A percentile compares a stretch with the other conserved stretches of the same genome.
These are phyloP conservation scores for Brachypodium distachyon DNA, from an alignment of 202 grass and related monocot species.

Conservation along the genomic window DNA sequence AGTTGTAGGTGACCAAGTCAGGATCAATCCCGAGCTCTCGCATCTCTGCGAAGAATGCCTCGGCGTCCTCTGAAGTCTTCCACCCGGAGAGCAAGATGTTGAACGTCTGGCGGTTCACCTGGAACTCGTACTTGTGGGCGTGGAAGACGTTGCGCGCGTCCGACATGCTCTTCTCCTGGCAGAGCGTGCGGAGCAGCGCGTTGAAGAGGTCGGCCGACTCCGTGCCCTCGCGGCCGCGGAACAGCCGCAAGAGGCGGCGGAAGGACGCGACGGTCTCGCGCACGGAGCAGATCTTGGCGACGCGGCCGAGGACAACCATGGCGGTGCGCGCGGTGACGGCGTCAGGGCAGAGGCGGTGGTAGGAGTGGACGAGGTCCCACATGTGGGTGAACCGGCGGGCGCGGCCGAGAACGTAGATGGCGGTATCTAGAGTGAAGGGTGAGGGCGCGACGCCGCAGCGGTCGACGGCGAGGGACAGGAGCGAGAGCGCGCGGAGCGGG, in stretches of 20 bases:
- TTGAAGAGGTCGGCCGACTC: conserved; percentile 45
- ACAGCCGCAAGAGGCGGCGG: conserved; percentile 40
- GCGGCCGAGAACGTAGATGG: conserved; percentile 71
- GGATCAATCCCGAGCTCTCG: conserved; percentile 53
- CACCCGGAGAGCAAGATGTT: conserved; percentile 82
- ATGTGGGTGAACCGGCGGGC: conserved; percentile 46
- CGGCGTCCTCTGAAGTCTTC: conserved; percentile 72
- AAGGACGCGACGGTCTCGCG: conserved; percentile 61
- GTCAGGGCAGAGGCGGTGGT: conserved; percentile 30
- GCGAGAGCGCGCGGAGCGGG: conserved; percentile 61
- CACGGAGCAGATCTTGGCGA: conserved; percentile 88
- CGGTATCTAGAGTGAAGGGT: conserved; percentile 57
- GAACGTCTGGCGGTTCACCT: conserved; percentile 63
- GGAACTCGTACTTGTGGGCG: conserved; percentile 74
- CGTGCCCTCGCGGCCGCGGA: conserved; percentile 23
- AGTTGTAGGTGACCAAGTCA: conserved; percentile 76
- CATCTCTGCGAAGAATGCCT: conserved; percentile 76
- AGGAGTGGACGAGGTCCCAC: conserved; percentile 42
- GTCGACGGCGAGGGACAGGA: conserved; percentile 44
- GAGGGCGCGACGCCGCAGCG: conserved; percentile 52
- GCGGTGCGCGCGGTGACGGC: conserved; percentile 57
- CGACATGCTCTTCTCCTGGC: conserved; percentile 90
- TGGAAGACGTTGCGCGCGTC: conserved; percentile 85
- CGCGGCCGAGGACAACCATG: conserved; percentile 68
- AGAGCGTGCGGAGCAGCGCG: conserved; percentile 76